Percentiles rank a stretch among this genome's conserved stretches.
phyloP scores from a whole-genome alignment of 768 basidiomycete genomes.

The Sporobolomyces roseus region DNA sequence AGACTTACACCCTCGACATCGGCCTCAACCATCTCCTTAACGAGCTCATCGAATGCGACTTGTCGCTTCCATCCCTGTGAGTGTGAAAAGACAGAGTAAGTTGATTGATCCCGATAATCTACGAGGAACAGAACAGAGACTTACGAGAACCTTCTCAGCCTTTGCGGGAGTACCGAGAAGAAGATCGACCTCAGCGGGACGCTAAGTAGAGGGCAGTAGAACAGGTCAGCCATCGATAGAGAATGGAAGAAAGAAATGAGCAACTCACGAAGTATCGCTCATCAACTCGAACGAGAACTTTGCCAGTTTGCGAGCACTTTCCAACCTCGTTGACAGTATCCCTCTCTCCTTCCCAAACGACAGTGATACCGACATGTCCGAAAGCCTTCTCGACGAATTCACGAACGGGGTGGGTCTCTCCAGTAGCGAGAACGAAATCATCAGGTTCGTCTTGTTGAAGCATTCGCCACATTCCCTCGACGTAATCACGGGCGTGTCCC shows the following conservation, averaged over 20 bases:
- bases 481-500: conserved; percentile 82
- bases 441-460: conserved; percentile 77
- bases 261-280: conserved; percentile 74
- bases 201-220: conserved; percentile 24
- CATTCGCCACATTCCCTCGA: conserved; percentile 98
- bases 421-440: conserved; percentile 92
- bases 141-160: conserved; percentile 73
- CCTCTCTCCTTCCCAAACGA: conserved; percentile 76
- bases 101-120: too few species aligned
- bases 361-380: conserved; percentile 60
- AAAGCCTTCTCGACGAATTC: conserved; percentile 91
- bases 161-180: conserved; percentile 83
- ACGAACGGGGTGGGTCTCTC: conserved; percentile 90
- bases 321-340: conserved; percentile 65
- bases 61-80: conserved; percentile 91
- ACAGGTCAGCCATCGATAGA: neutral
- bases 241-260: conserved; percentile 73
- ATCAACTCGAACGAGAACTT: conserved; percentile 77
- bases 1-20: conserved; percentile 59
- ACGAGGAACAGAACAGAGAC: too few species aligned
- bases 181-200: conserved; percentile 56
- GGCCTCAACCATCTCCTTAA: conserved; percentile 84
- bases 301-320: conserved; percentile 64
- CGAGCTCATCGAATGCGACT: conserved; percentile 75
- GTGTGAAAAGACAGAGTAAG: too few species aligned